Evolutionary conservation across 306 rosid species (phyloP).

Genomic region (Cicer judaicum): DNA sequence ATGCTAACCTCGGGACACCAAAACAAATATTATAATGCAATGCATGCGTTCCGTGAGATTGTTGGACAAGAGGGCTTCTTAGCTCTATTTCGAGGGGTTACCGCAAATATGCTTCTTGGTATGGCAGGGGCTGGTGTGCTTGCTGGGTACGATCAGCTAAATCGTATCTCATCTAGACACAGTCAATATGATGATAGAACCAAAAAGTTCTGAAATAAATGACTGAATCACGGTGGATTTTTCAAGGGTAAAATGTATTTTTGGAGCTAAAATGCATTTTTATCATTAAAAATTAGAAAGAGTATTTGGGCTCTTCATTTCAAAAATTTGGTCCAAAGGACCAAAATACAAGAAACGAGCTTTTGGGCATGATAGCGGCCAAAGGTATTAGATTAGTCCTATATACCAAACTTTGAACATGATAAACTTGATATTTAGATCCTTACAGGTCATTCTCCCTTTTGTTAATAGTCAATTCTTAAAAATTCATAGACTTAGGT

Average conservation of each 20-base stretch:
- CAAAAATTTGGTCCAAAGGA: constrained; percentile 28
- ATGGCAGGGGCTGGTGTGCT: constrained; percentile 98
- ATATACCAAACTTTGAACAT: constrained; percentile 27
- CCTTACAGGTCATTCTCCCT: constrained; percentile 24
- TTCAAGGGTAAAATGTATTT: constrained; percentile 34
- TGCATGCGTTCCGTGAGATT: constrained; percentile 82
- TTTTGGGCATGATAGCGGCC: constrained; percentile 29
- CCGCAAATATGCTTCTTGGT: constrained; percentile 94
- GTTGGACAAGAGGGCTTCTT: constrained; percentile 74
- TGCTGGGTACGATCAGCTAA: constrained; percentile 86
- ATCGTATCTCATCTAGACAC: constrained; percentile 58
- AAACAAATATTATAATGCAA: constrained; percentile 60
- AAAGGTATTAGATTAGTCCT: constrained; percentile 23
- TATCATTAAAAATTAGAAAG: background rate
- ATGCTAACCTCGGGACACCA: constrained; percentile 94
- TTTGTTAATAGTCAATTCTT: constrained; percentile 21
- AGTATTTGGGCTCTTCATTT: constrained; percentile 32
- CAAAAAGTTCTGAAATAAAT: constrained; percentile 59
- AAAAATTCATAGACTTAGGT: background rate
- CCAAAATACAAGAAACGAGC: constrained; percentile 16
- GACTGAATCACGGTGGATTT: constrained; percentile 17
- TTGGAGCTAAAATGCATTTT: constrained; percentile 25
- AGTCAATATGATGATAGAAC: constrained; percentile 45
- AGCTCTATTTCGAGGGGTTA: constrained; percentile 79
- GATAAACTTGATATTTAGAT: constrained; percentile 24